Evolutionary conservation across 1,139 yeast genomes (phyloP).

Genomic region (Debaryomycetaceae sp.): DNA sequence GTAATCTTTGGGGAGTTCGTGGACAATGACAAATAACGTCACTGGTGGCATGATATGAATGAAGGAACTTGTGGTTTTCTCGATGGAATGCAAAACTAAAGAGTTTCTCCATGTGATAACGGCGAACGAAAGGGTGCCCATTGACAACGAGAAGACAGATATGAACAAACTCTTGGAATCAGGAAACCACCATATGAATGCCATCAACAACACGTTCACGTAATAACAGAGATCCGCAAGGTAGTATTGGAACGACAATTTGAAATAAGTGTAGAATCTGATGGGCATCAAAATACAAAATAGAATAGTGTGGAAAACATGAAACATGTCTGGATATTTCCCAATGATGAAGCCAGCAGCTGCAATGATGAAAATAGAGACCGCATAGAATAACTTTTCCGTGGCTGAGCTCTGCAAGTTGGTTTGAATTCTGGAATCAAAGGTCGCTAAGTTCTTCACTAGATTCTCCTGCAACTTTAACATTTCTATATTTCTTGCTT

Average conservation of each 20-base stretch:
- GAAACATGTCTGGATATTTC: slow-evolving; percentile 71
- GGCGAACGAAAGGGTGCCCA: slow-evolving; percentile 90
- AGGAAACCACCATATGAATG: slow-evolving; percentile 83
- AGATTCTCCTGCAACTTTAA: slow-evolving; percentile 32
- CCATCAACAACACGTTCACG: slow-evolving; percentile 67
- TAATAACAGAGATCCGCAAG: slow-evolving; percentile 93
- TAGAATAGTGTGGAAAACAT: slow-evolving; percentile 65
- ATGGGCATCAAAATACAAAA: slow-evolving; percentile 74
- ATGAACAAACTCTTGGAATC: slow-evolving; percentile 67
- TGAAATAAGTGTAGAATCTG: slow-evolving; percentile 78
- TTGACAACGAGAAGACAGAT: slow-evolving; percentile 79
- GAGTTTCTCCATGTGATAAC: slow-evolving; percentile 96
- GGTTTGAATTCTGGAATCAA: slow-evolving; percentile 55
- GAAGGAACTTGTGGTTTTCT: slow-evolving; percentile 88
- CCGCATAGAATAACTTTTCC: slow-evolving; percentile 80
- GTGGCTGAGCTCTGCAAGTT: slow-evolving; percentile 57
- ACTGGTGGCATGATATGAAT: slow-evolving; percentile 91
- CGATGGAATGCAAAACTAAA: slow-evolving; percentile 84
- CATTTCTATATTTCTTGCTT: slow-evolving; percentile 21
- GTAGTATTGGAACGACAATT: slow-evolving; percentile 76
- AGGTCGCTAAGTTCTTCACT: slow-evolving; percentile 43
- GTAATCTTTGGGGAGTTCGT: slow-evolving; percentile 61
- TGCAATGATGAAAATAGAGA: slow-evolving; percentile 67
- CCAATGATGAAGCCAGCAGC: slow-evolving; percentile 77
- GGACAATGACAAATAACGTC: slow-evolving; percentile 83